Base-by-base conservation (phyloP, 2,329 filamentous ascomycete species). In the Cladophialophora immunda region DNA sequence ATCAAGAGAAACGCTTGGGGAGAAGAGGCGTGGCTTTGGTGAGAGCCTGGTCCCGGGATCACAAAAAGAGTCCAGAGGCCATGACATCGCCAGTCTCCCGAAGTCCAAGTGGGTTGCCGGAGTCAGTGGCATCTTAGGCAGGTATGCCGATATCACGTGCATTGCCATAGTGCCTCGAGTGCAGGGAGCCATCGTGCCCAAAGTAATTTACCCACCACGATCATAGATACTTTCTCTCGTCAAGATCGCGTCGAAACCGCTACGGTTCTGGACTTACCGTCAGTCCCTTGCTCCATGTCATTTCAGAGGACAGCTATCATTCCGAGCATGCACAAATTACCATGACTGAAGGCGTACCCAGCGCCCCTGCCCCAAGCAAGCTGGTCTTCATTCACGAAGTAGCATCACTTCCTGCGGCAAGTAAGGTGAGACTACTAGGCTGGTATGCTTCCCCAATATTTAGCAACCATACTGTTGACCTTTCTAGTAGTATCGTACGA, bases 381-480 rank as follows among this genome's bases (percentile, higher is more conserved):
- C 81, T 89, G 47, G 87, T 89, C 67, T 87, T 93, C 67, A 82
- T 94, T 62, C 87, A 86, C 15, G 81, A 86, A 64, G 80, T 94
- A 15, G 81, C 85, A 3, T 75, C 76, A 58, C 81, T 81, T 57
- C 75, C 81, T n/a, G 70, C 81, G 15, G 86, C 87, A 47, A 86
- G 88, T n/a, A 98, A 98, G 81, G 90, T 97, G 68, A 90, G 94
- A 68, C 97, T 98, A 78, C 80, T 98, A 58, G 94, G 93, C 78
- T 97, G 94, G 94, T 97, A 85, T 81, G 88, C 80, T 36, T 59
- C 22, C 54, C 65, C 32, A 38, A 58, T 54, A 32, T 60, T 53
- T 55, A 38, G 50, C 66, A 56, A 53, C 58, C 11, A 30, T 58
- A 15, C 54, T 58, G 45, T 38, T 69, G 59, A 70, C 50, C 64